A percentile compares a stretch with the other conserved stretches of the same genome.
These are phyloP conservation scores for Sodiomyces alkalinus DNA, from an alignment of 2,329 filamentous ascomycete genomes.

Conservation along the genomic window DNA sequence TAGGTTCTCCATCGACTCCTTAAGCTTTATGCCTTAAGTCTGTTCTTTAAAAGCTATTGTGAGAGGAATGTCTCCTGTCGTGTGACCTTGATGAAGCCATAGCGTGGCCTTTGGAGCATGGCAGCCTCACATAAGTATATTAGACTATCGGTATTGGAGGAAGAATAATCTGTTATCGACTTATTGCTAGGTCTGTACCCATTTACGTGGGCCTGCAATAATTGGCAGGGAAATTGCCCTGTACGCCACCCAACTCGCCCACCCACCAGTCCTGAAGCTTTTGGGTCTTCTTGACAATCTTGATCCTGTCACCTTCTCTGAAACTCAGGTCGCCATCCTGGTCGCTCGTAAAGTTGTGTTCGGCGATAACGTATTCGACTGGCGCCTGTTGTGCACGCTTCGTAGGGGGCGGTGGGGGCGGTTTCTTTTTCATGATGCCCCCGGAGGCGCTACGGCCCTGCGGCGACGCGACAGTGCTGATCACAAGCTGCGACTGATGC, in stretches of 20 bases:
- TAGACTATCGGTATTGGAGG: neutral
- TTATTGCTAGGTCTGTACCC: too few relatives aligned
- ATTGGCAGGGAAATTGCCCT: conserved; percentile 70
- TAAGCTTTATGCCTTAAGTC: too few relatives aligned
- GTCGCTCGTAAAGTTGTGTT: conserved; percentile 62
- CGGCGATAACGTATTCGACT: conserved; percentile 49
- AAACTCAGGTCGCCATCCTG: conserved; percentile 58
- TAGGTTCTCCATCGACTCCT: too few relatives aligned
- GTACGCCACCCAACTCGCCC: conserved; percentile 53
- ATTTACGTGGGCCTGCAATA: conserved; percentile 42
- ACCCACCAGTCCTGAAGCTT: conserved; percentile 83
- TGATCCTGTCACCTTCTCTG: conserved; percentile 61
- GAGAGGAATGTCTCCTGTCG: too few relatives aligned
- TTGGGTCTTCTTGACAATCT: conserved; percentile 61
- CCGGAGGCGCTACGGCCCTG: conserved; percentile 3
- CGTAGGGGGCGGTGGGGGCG: conserved; percentile 58
- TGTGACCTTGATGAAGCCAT: too few relatives aligned
- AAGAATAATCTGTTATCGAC: too few relatives aligned
- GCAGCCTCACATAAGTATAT: neutral
- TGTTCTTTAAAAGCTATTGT: too few relatives aligned
- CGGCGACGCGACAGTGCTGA: conserved; percentile 9
- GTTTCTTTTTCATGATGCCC: conserved; percentile 43
- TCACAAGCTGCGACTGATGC: conserved; percentile 8
- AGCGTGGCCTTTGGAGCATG: neutral
- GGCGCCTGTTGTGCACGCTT: conserved; percentile 38